Percentiles rank a stretch among this genome's conserved stretches.
Conservation (phyloP, 2,329 filamentous ascomycete genomes). For the Aspergillus sp. region DNA sequence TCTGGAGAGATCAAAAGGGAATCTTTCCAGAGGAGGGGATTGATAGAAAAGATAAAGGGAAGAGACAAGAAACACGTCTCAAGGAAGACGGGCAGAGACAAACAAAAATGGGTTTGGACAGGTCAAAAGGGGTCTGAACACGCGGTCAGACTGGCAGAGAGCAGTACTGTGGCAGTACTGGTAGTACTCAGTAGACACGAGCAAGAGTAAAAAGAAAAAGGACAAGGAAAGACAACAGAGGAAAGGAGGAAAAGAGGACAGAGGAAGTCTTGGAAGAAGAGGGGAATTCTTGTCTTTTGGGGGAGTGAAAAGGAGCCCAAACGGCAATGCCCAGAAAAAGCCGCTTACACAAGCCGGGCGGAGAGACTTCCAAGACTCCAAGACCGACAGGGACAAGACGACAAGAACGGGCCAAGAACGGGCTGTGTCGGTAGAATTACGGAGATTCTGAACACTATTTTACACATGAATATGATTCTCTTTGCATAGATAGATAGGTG, state of each 20-base stretch:
- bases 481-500: too few relatives aligned
- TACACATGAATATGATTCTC: too few relatives aligned
- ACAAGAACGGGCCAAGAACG: slow-evolving; percentile 33
- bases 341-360: slow-evolving; percentile 26
- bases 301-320: slow-evolving; percentile 20
- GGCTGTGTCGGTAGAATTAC: too few relatives aligned
- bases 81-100: slow-evolving; percentile 2
- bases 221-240: not conserved
- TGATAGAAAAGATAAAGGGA: slow-evolving; percentile 2
- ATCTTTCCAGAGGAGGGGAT: slow-evolving; percentile 4
- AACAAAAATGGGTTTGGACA: slow-evolving; percentile 1
- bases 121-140: not conserved
- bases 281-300: not conserved
- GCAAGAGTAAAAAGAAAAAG: too few relatives aligned
- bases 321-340: slow-evolving; percentile 30
- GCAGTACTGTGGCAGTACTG: too few relatives aligned
- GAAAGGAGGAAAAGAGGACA: slow-evolving; percentile 8
- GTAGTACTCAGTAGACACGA: too few relatives aligned
- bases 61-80: slow-evolving; percentile 2
- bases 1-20: slow-evolving; percentile 4
- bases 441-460: too few relatives aligned
- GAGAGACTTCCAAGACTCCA: slow-evolving; percentile 21
- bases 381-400: slow-evolving; percentile 23
- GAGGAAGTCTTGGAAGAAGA: slow-evolving; percentile 11
- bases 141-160: too few relatives aligned